Base-by-base conservation (phyloP, 2,329 filamentous ascomycete genomes). In the Tolypocladium ovalisporum region DNA sequence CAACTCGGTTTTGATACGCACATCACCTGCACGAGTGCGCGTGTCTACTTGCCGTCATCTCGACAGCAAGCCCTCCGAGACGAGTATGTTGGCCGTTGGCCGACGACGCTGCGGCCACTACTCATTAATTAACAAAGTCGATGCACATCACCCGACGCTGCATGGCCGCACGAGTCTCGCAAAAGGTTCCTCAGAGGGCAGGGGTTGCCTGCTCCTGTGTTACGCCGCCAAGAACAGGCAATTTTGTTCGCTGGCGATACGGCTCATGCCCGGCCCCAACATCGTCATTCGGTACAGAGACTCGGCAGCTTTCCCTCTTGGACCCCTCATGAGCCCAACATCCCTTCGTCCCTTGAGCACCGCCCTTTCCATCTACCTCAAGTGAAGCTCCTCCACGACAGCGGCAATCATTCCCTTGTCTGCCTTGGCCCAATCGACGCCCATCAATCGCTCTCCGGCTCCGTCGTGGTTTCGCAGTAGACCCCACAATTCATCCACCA, bases 401-500 rank as follows among this genome's bases (percentile, higher is more conserved):
- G 62, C 64, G 63, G 74, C 75, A 36, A 83, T 69, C 56, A 72
- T 67, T 7, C 62, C 64, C 67, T 79, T 82, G 32, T 75, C 75
- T n/a, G 79, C 81, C 57, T 70, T 74, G 22, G 76, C 76, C 82
- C 82, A 87, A 63, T 86, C 82, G 15, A 81, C 72, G 6, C 82
- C 73, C 65, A 78, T 76, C 60, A 85, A 65, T 56, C 63, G 67
- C 57, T 69, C 64, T 22, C 63, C 68, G 61, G 61, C 54, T 65
- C 63, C 17, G 62, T 66, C 68, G 8, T 63, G 61, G 35, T 68
- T 67, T 9, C 66, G 67, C 35, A 73, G 62, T 57, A 80, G 62
- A 22, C 68, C 73, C 81, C 80, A 87, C 37, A 87, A 67, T 69
- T 83, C 81, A 63, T 87, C 84, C 5, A 83, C 77, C 19, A 83